A percentile compares a stretch with the other conserved stretches of the same genome.
These are phyloP conservation scores for Jamesozyma spencerorum DNA, from an alignment of 805 yeast genomes.

Conservation along the genomic window DNA sequence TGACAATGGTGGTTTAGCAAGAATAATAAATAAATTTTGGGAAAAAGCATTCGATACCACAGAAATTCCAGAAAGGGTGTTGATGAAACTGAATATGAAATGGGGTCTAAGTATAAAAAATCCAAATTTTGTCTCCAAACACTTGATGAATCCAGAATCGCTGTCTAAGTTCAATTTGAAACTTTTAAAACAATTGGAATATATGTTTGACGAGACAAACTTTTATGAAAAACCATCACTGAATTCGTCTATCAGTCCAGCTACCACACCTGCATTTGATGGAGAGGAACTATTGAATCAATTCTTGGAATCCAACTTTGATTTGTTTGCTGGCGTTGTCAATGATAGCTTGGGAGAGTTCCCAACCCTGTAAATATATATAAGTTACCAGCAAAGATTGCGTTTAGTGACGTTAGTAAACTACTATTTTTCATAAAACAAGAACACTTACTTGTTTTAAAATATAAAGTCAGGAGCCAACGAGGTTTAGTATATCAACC, in stretches of 20 bases:
- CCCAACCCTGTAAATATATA: conserved; percentile 8
- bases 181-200: conserved; percentile 5
- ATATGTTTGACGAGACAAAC: conserved; percentile 3
- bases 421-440: too few relatives aligned
- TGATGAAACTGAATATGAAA: conserved; percentile 11
- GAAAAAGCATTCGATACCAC: conserved; percentile 4
- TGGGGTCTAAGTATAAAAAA: conserved; percentile 16
- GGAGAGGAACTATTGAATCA: conserved; percentile 10
- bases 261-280: not conserved
- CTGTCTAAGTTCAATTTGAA: conserved; percentile 4
- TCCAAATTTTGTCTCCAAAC: conserved; percentile 6
- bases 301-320: conserved; percentile 11
- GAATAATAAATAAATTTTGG: conserved; percentile 10
- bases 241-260: not conserved
- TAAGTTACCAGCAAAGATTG: too few relatives aligned
- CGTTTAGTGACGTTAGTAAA: too few relatives aligned
- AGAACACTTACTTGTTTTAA: too few relatives aligned
- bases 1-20: conserved; percentile 7
- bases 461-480: too few relatives aligned
- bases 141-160: conserved; percentile 9
- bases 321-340: conserved; percentile 11
- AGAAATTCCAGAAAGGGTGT: conserved; percentile 8
- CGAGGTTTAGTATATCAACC: too few relatives aligned
- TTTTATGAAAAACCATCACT: not conserved
- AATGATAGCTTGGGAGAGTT: conserved; percentile 13